Evolutionary conservation across 148 eudicot species (phyloP).

Genomic region (Mesembryanthemum crystallinum): DNA sequence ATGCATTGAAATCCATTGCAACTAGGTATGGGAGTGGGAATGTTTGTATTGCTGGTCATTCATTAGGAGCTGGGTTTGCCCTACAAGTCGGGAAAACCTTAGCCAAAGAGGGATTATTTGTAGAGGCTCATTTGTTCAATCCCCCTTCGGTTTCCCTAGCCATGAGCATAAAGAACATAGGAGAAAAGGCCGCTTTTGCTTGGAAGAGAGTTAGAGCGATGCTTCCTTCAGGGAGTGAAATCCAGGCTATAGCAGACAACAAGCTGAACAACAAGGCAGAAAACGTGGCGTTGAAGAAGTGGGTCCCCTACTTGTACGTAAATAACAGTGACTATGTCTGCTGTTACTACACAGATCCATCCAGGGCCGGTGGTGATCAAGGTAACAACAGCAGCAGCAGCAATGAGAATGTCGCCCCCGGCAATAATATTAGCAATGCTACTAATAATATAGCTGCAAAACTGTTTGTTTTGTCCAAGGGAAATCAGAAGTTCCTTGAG

Average conservation of each 20-base stretch:
- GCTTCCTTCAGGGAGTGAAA: constrained; percentile 57
- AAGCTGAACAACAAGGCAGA: constrained; percentile 6
- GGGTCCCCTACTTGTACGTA: constrained; percentile 81
- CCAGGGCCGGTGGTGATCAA: constrained; percentile 22
- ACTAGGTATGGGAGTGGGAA: constrained; percentile 63
- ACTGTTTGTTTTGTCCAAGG: constrained; percentile 77
- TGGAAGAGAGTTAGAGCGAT: constrained; percentile 69
- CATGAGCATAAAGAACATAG: constrained; percentile 57
- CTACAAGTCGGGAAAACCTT: constrained; percentile 77
- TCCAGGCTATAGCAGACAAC: constrained; percentile 26
- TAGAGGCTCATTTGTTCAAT: constrained; percentile 85
- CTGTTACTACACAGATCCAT: constrained; percentile 66
- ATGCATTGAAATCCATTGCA: constrained; percentile 51
- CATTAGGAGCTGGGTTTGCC: constrained; percentile 87
- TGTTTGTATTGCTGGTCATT: constrained; percentile 74
- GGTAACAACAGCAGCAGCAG: constrained; percentile 19
- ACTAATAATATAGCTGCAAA: constrained; percentile 42
- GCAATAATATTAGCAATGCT: constrained; percentile 12
- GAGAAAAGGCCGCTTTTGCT: constrained; percentile 67
- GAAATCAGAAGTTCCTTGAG: constrained; percentile 83
- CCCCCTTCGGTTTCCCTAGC: constrained; percentile 91
- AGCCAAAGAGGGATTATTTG: constrained; percentile 70
- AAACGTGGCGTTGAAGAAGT: constrained; percentile 35
- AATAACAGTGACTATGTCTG: constrained; percentile 87
- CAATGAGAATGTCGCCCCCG: constrained; percentile 51